Percentiles rank a stretch among this genome's conserved stretches.
Conservation (phyloP, 2,329 filamentous ascomycete genomes). For the Endocalyx cinctus region DNA sequence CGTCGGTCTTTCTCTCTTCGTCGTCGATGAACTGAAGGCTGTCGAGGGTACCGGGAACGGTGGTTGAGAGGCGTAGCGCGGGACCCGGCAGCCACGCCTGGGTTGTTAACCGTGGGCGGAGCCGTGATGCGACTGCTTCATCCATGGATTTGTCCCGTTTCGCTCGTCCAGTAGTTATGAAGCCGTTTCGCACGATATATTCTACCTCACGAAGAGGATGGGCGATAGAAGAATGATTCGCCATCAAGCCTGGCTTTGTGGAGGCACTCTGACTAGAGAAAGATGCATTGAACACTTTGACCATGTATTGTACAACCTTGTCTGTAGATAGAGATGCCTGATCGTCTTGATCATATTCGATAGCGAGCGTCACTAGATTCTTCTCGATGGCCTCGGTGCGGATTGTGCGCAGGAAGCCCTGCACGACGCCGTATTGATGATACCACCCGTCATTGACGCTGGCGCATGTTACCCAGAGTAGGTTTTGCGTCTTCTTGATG, state of each 20-base stretch:
- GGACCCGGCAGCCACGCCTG: conserved; percentile 11
- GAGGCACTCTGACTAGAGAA: conserved; percentile 8
- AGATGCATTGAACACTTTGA: conserved; percentile 11
- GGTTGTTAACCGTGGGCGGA: conserved; percentile 7
- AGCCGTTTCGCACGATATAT: conserved; percentile 10
- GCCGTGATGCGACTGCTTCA: conserved; percentile 5
- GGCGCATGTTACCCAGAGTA: conserved; percentile 22
- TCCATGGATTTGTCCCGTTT: conserved; percentile 8
- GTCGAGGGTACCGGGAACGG: conserved; percentile 16
- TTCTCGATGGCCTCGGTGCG: conserved; percentile 22
- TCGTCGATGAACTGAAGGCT: conserved; percentile 19
- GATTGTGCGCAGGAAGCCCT: conserved; percentile 23
- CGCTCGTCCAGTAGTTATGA: conserved; percentile 8
- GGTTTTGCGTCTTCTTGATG: conserved; percentile 10
- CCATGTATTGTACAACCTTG: conserved; percentile 11
- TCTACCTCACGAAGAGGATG: no score
- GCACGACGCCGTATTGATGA: conserved; percentile 12
- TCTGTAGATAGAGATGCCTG: no score
- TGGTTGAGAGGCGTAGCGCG: conserved; percentile 12
- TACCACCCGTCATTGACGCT: conserved; percentile 11
- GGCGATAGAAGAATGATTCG: no score
- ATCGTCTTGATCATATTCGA: conserved; percentile 8
- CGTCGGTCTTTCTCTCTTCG: no score
- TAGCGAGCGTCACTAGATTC: conserved; percentile 15
- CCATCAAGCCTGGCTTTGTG: no score